Conservation (phyloP, 2,329 filamentous ascomycete genomes). For the Curvularia spicifera region DNA sequence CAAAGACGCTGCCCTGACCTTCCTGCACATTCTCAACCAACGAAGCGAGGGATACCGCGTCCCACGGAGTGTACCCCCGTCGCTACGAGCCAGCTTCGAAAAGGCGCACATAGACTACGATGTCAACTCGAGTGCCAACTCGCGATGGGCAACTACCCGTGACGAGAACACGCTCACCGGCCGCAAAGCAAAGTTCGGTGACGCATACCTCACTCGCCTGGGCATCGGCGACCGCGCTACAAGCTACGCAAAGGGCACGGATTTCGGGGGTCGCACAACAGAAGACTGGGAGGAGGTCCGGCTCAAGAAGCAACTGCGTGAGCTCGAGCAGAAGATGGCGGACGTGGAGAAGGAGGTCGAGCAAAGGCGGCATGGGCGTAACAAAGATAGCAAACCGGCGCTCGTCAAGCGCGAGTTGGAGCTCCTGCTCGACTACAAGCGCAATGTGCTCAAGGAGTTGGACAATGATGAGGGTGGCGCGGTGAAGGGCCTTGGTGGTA, state of each 20-base stretch:
- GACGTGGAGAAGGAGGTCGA: constrained; percentile 77
- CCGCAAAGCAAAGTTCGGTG: constrained; percentile 95
- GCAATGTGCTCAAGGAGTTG: constrained; percentile 75
- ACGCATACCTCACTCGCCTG: constrained; percentile 91
- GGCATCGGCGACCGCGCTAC: constrained; percentile 74
- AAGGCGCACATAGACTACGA: constrained; percentile 97
- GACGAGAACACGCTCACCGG: constrained; percentile 84
- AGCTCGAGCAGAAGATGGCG: constrained; percentile 86
- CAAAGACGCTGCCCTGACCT: constrained; percentile 92
- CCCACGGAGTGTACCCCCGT: constrained; percentile 87
- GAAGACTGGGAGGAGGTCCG: constrained; percentile 97
- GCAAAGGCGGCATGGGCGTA: constrained; percentile 61
- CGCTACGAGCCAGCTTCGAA: constrained; percentile 90
- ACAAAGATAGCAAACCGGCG: constrained; percentile 79
- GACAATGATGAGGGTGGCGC: constrained; percentile 73
- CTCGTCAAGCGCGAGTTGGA: constrained; percentile 94
- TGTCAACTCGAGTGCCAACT: constrained; percentile 76
- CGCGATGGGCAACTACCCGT: constrained; percentile 78
- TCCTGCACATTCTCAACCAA: constrained; percentile 95
- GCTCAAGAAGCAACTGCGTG: constrained; percentile 87
- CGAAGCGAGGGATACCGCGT: constrained; percentile 95
- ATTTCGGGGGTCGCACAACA: constrained; percentile 85
- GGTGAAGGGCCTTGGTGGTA: constrained; percentile 71
- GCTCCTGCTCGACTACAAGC: constrained; percentile 93
- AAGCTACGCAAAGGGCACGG: constrained; percentile 76